These are phyloP conservation scores for Solidago caesia DNA, from an alignment of 129 eudicot species.

Conservation along the genomic window DNA sequence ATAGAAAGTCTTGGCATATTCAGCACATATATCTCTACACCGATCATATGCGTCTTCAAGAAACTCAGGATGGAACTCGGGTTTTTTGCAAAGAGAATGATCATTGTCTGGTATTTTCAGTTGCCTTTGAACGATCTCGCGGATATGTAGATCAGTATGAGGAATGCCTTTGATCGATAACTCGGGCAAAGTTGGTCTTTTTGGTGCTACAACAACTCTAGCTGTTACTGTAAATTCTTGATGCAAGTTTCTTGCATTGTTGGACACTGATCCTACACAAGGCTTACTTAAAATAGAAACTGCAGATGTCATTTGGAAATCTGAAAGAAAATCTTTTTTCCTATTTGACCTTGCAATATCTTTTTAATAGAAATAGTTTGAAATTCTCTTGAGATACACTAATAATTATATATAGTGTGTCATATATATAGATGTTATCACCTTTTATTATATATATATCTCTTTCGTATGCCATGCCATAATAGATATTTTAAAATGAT, in stretches of 20 bases:
- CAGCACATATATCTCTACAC: constrained; percentile 75
- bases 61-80: constrained; percentile 50
- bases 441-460: neutral
- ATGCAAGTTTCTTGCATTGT: constrained; percentile 17
- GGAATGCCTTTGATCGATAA: constrained; percentile 53
- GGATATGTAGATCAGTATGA: constrained; percentile 46
- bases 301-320: constrained; percentile 49
- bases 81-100: constrained; percentile 25
- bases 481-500: neutral
- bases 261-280: constrained; percentile 29
- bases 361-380: constrained; percentile 4
- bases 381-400: constrained; percentile 19
- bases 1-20: constrained; percentile 88
- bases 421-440: constrained; percentile 18
- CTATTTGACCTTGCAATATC: constrained; percentile 2
- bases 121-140: constrained; percentile 61
- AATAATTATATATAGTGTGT: constrained; percentile 20
- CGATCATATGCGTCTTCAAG: constrained; percentile 73
- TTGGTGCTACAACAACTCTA: constrained; percentile 52
- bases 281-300: constrained; percentile 36
- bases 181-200: constrained; percentile 35
- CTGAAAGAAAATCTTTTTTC: neutral
- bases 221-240: constrained; percentile 27
- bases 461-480: neutral
- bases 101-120: constrained; percentile 20